Percentiles rank a stretch among this genome's conserved stretches.
phyloP scores from a whole-genome alignment of 139 green algal genomes.

The Cymbomonas tetramitiformis region DNA sequence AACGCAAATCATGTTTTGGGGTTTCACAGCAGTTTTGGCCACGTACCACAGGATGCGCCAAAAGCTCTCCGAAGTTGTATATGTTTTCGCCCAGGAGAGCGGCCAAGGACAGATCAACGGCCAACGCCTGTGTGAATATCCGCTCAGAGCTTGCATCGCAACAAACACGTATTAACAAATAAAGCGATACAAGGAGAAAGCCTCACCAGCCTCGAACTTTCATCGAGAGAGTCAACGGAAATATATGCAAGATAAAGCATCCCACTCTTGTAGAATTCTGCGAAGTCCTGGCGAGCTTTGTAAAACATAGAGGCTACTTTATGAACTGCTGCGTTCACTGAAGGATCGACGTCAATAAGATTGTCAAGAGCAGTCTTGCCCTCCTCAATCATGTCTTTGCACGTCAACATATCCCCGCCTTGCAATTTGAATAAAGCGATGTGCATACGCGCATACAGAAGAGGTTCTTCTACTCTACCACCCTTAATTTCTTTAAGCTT shows the following conservation, averaged over 20 bases:
- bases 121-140: constrained; percentile 46
- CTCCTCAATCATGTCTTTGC: constrained; percentile 47
- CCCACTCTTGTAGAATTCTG: constrained; percentile 68
- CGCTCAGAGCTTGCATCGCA: constrained; percentile 9
- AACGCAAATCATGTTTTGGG: not conserved
- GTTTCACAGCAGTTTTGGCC: not conserved
- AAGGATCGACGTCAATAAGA: constrained; percentile 62
- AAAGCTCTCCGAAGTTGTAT: constrained; percentile 93
- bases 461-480: constrained; percentile 44
- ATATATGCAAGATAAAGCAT: constrained; percentile 86
- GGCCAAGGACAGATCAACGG: constrained; percentile 81
- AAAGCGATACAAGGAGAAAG: not conserved
- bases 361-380: constrained; percentile 54
- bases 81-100: constrained; percentile 85
- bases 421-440: constrained; percentile 70
- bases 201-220: constrained; percentile 35
- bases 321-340: constrained; percentile 67
- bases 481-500: constrained; percentile 44
- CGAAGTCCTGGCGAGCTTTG: constrained; percentile 71
- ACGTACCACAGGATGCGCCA: constrained; percentile 90
- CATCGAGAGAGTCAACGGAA: constrained; percentile 53
- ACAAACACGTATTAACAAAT: not conserved
- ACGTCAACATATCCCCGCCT: constrained; percentile 26
- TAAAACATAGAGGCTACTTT: constrained; percentile 65
- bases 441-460: constrained; percentile 77